Evolutionary conservation across 352 stramenopile genomes (phyloP), one percentile per base, ranked within the genome.

Genomic region (Globisporangium alternatum): DNA sequence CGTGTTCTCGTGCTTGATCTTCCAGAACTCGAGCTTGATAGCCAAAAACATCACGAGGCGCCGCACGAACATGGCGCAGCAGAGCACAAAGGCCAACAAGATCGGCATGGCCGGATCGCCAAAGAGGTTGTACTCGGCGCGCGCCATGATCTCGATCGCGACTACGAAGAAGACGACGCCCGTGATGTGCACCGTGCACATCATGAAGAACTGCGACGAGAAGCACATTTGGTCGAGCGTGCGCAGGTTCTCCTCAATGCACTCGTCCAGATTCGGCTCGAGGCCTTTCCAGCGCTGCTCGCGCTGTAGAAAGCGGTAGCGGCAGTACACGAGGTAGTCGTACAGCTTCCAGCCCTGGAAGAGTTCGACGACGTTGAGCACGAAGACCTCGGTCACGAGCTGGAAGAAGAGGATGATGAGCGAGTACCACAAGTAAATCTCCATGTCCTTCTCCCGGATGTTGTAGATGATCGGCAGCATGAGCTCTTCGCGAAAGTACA

Each of bases 331-430:
- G 8, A 99, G 81, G 57, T 99, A 99, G 65, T 99, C 97, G 62
- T 98, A 98, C 6, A 99, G 95, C 71, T 99, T 99, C 97, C 97
- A 99, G 41, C 96, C 96, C 65, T 98, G 91, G 68, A 98, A 98
- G 21, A 98, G 86, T 77, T 99, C 97, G n/a, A 98, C 81, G 5
- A 94, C 81, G 67, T 98, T 94, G 33, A 98, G 88, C 39, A 99
- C 89, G 66, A 99, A 98, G 5, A 98, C 86, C 68, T 99, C 97
- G 7, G 81, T 80, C 30, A 98, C 78, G 19, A 98, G 78, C 78
- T 98, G 92, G 69, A 99, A 99, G 37, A 91, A 76, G 39, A 99
- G 88, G 47, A 98, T 98, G 45, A 98, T 91, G 13, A 98, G 69
- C 19, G 91, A 95, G 69, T 98, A 99, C 67, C 91, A 93, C 3